Percentiles rank a stretch among this genome's conserved stretches.
These are phyloP conservation scores for Carex cristatella DNA, from an alignment of 176 grass and related monocot species.

Conservation along the genomic window DNA sequence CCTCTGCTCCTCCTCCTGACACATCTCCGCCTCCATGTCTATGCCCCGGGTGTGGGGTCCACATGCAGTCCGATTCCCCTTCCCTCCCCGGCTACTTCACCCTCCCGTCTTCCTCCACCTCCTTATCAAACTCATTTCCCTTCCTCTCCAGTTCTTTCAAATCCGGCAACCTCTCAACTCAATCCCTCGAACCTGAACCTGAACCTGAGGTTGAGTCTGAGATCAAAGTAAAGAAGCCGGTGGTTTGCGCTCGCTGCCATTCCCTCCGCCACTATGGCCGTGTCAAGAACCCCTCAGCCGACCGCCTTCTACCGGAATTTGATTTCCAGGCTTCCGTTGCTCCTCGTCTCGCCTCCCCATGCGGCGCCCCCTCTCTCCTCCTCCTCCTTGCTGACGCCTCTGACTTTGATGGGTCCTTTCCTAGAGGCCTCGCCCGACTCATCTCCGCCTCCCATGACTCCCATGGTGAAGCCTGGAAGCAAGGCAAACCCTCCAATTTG, in stretches of 20 bases:
- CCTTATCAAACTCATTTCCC: conserved; percentile 36
- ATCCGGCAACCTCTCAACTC: not conserved
- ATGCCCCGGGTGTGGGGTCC: conserved; percentile 54
- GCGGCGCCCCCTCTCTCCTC: conserved; percentile 63
- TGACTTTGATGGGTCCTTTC: conserved; percentile 85
- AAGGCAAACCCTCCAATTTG: conserved; percentile 40
- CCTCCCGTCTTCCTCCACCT: conserved; percentile 35
- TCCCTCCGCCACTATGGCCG: conserved; percentile 67
- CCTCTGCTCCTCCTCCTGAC: not conserved
- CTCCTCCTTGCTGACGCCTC: conserved; percentile 66
- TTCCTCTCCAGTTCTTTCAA: conserved; percentile 10
- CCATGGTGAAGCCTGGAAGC: conserved; percentile 42
- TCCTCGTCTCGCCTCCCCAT: conserved; percentile 63
- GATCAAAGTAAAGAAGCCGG: conserved; percentile 9
- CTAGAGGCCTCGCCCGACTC: conserved; percentile 53
- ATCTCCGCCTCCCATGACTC: conserved; percentile 37
- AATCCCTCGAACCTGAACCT: not conserved
- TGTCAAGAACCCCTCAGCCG: conserved; percentile 54
- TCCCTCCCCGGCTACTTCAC: conserved; percentile 65
- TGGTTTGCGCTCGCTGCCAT: conserved; percentile 78
- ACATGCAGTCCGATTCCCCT: conserved; percentile 52
- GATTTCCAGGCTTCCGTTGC: conserved; percentile 56
- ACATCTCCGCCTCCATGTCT: conserved; percentile 5
- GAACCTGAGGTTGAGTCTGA: not conserved
- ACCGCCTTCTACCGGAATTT: conserved; percentile 67